phyloP scores from a whole-genome alignment of 331 rosid species.

The Acacia concinna region DNA sequence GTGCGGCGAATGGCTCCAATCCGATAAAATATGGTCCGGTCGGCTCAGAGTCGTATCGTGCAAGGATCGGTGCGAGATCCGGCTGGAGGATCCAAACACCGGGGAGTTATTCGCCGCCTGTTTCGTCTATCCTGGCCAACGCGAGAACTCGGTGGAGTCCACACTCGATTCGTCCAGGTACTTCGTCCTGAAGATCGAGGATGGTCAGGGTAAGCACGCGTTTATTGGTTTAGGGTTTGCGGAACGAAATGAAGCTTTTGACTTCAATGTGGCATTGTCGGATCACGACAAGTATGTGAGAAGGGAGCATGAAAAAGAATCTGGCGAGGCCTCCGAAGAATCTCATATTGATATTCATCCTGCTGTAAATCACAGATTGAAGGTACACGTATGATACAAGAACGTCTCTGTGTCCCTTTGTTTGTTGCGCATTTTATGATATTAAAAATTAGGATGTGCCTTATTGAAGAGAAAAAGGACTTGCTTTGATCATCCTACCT shows the following conservation, averaged over 20 bases:
- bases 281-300: slow-evolving; percentile 92
- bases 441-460: neutral
- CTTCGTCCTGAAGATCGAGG: slow-evolving; percentile 98
- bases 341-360: slow-evolving; percentile 89
- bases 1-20: slow-evolving; percentile 99
- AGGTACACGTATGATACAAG: slow-evolving; percentile 40
- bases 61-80: slow-evolving; percentile 95
- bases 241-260: slow-evolving; percentile 95
- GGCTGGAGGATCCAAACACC: slow-evolving; percentile 87
- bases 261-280: slow-evolving; percentile 93
- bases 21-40: slow-evolving; percentile 98
- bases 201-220: slow-evolving; percentile 91
- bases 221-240: slow-evolving; percentile 87
- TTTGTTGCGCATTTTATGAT: neutral
- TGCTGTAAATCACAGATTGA: slow-evolving; percentile 87
- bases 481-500: neutral
- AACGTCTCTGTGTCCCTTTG: neutral
- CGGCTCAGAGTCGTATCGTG: slow-evolving; percentile 92
- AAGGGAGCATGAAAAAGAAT: slow-evolving; percentile 75
- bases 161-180: slow-evolving; percentile 95
- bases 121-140: slow-evolving; percentile 81
- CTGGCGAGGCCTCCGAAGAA: slow-evolving; percentile 54
- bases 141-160: slow-evolving; percentile 83
- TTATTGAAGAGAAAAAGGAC: neutral
- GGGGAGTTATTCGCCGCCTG: slow-evolving; percentile 97